These are phyloP conservation scores for Umbelopsis sp. DNA, from an alignment of 371 early-diverging fungal genomes.

Conservation along the genomic window DNA sequence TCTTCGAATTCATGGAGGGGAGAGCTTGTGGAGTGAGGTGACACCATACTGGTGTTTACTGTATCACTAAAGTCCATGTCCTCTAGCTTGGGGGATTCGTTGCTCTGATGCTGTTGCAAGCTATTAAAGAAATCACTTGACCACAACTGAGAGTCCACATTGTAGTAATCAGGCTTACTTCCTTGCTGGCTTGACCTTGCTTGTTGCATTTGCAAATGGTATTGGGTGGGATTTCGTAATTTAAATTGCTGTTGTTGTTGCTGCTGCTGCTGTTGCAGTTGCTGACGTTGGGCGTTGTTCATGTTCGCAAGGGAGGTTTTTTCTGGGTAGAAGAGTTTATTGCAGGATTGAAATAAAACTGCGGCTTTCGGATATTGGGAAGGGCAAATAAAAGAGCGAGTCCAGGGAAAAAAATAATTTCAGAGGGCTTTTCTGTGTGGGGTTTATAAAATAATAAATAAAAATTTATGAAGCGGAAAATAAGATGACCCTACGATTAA, in stretches of 20 bases:
- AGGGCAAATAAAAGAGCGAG: not conserved
- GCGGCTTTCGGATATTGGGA: conserved; percentile 3
- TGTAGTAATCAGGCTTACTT: conserved; percentile 16
- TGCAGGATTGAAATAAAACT: conserved; percentile 5
- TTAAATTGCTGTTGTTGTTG: conserved; percentile 24
- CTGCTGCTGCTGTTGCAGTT: conserved; percentile 14
- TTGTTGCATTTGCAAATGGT: conserved; percentile 30
- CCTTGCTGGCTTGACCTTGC: conserved; percentile 16
- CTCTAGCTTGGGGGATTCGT: conserved; percentile 20
- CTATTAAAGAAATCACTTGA: conserved; percentile 12
- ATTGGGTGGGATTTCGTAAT: conserved; percentile 33
- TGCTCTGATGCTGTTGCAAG: conserved; percentile 15
- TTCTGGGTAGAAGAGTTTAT: not conserved
- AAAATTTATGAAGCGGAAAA: conserved; percentile 10
- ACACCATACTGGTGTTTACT: conserved; percentile 24
- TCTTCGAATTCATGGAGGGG: conserved; percentile 36
- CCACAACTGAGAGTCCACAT: conserved; percentile 13
- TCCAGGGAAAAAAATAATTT: too few relatives aligned
- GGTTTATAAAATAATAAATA: not conserved
- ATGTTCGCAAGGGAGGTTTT: not conserved
- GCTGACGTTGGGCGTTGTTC: conserved; percentile 4
- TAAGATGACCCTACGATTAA: not conserved
- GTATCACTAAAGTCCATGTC: conserved; percentile 22
- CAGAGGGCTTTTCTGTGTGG: not conserved
- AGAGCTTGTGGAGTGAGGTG: conserved; percentile 27